Conservation (phyloP, 306 rosid species). For the Gastrolobium villosum region DNA sequence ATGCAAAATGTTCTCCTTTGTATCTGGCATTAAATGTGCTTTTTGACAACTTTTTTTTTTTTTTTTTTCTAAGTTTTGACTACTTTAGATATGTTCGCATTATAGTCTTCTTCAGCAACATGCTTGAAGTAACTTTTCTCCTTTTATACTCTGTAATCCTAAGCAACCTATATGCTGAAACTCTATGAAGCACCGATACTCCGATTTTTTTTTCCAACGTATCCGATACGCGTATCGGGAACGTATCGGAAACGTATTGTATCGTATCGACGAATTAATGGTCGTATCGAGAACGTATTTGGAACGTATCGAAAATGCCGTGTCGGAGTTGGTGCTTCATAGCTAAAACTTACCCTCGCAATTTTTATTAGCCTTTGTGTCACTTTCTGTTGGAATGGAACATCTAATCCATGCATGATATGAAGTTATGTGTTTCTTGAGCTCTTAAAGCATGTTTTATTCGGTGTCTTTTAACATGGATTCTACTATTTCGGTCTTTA, state of each 20-base stretch:
- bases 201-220: too few relatives aligned
- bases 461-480: neutral
- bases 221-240: too few relatives aligned
- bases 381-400: neutral
- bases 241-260: too few relatives aligned
- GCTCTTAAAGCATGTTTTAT: neutral
- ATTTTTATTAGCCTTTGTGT: neutral
- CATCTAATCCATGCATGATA: neutral
- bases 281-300: too few relatives aligned
- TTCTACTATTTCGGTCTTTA: constrained; percentile 6
- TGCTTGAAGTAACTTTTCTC: constrained; percentile 1
- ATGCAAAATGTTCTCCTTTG: constrained; percentile 31
- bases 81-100: constrained; percentile 2
- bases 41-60: too few relatives aligned
- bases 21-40: constrained; percentile 16
- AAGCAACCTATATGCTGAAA: neutral
- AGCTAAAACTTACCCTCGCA: neutral
- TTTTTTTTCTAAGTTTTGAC: too few relatives aligned
- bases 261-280: too few relatives aligned
- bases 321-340: too few relatives aligned
- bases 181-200: too few relatives aligned
- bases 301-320: too few relatives aligned
- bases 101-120: neutral
- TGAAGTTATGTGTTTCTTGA: constrained; percentile 29
- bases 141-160: neutral